These are phyloP conservation scores for Bifiguratus adelaidae DNA, from an alignment of 192 early-diverging fungal genomes.

Conservation along the genomic window DNA sequence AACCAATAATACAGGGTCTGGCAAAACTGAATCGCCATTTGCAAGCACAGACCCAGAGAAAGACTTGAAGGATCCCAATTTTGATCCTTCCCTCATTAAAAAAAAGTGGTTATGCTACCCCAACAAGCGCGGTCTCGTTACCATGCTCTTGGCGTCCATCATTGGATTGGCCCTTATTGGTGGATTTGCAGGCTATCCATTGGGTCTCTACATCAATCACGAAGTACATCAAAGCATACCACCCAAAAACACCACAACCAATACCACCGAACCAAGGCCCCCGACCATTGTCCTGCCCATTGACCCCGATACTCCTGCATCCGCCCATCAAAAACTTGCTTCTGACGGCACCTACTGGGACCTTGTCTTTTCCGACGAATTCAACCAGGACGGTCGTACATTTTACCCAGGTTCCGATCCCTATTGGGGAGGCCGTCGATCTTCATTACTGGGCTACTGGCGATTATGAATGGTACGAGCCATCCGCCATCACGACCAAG, in stretches of 20 bases:
- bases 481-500: conserved; percentile 29
- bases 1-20: too few relatives aligned
- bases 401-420: conserved; percentile 40
- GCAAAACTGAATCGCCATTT: too few relatives aligned
- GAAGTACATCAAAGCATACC: background rate
- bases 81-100: too few relatives aligned
- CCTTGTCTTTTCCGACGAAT: conserved; percentile 51
- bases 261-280: background rate
- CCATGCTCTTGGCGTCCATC: too few relatives aligned
- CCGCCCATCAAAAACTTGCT: conserved; percentile 19
- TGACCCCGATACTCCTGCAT: conserved; percentile 29
- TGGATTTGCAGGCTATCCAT: background rate
- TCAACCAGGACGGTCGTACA: conserved; percentile 34
- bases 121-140: too few relatives aligned
- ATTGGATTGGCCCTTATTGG: conserved; percentile 1
- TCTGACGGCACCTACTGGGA: conserved; percentile 29
- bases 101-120: too few relatives aligned
- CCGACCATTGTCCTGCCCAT: conserved; percentile 4
- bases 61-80: too few relatives aligned
- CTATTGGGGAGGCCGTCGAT: conserved; percentile 40
- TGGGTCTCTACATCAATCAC: background rate
- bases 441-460: conserved; percentile 42
- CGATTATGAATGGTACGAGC: conserved; percentile 41
- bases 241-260: background rate
- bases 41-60: too few relatives aligned